A percentile compares a stretch with the other conserved stretches of the same genome.
Evolutionary conservation across 306 rosid species (phyloP).

Genomic region (Dalbergia cultrata): DNA sequence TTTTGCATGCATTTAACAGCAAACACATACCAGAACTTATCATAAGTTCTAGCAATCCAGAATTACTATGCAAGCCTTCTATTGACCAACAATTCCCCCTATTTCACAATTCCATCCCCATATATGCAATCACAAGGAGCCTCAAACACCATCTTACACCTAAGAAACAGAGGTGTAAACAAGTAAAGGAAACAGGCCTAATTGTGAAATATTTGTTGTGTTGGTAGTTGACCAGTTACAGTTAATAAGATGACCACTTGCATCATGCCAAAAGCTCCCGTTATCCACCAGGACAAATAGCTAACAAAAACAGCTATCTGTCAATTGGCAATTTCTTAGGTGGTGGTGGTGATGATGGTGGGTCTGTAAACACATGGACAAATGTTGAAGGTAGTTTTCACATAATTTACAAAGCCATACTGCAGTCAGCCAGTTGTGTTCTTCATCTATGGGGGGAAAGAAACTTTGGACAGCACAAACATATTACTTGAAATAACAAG

Average conservation of each 20-base stretch:
- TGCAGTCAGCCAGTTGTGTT: constrained; percentile 13
- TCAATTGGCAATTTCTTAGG: neutral
- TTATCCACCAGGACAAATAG: neutral
- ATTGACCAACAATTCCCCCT: neutral
- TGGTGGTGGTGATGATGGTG: neutral
- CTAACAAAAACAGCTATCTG: neutral
- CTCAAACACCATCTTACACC: neutral
- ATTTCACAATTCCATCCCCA: too few species aligned
- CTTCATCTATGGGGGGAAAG: constrained; percentile 6
- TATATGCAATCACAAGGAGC: neutral
- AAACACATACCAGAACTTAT: constrained; percentile 4
- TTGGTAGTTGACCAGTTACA: neutral
- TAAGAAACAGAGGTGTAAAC: constrained; percentile 25
- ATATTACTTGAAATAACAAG: constrained; percentile 35
- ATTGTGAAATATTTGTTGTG: constrained; percentile 20
- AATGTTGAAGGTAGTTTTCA: constrained; percentile 28
- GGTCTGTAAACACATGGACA: constrained; percentile 2
- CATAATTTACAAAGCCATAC: constrained; percentile 32
- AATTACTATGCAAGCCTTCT: constrained; percentile 2
- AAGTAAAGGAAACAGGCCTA: neutral
- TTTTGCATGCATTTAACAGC: constrained; percentile 25
- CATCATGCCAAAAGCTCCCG: neutral
- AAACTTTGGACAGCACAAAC: neutral
- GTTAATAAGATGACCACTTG: neutral
- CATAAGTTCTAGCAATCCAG: neutral